Percentiles rank a stretch among this genome's conserved stretches.
These are phyloP conservation scores for Plantago elongata DNA, from an alignment of 257 asterid genomes.

Conservation along the genomic window DNA sequence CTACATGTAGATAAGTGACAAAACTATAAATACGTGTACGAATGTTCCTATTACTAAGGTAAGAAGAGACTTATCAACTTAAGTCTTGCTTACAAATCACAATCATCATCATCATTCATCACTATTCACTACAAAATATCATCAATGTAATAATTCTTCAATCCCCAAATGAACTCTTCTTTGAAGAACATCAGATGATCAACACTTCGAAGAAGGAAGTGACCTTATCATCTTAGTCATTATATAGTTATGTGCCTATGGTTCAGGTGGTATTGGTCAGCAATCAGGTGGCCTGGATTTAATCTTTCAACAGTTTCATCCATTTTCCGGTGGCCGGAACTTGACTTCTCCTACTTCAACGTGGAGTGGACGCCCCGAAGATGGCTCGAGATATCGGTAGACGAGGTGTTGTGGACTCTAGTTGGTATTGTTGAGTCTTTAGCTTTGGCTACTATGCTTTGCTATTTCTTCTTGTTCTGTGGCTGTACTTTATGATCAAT, in stretches of 20 bases:
- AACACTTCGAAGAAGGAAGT: too few species aligned
- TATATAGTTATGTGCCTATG: conserved; percentile 32
- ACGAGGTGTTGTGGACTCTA: conserved; percentile 44
- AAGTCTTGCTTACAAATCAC: conserved; percentile 3
- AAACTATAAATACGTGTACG: background rate
- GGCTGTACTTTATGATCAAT: conserved; percentile 51
- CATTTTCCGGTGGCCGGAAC: conserved; percentile 49
- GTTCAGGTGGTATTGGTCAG: conserved; percentile 30
- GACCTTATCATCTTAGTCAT: too few species aligned
- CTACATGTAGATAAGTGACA: background rate
- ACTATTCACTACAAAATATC: background rate
- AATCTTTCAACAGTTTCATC: conserved; percentile 28
- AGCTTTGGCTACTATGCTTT: conserved; percentile 46
- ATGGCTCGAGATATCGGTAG: conserved; percentile 44
- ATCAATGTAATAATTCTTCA: background rate
- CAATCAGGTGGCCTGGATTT: conserved; percentile 54
- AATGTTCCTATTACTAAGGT: background rate
- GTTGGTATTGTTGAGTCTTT: conserved; percentile 41
- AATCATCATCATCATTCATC: background rate
- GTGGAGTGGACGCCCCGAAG: conserved; percentile 26
- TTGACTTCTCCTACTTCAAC: conserved; percentile 34
- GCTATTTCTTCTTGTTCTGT: conserved; percentile 52
- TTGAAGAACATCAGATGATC: too few species aligned
- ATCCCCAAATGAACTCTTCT: too few species aligned
- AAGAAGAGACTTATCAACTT: background rate